Evolutionary conservation across 139 green algal species (phyloP).

Genomic region (Mychonastes homosphaera): DNA sequence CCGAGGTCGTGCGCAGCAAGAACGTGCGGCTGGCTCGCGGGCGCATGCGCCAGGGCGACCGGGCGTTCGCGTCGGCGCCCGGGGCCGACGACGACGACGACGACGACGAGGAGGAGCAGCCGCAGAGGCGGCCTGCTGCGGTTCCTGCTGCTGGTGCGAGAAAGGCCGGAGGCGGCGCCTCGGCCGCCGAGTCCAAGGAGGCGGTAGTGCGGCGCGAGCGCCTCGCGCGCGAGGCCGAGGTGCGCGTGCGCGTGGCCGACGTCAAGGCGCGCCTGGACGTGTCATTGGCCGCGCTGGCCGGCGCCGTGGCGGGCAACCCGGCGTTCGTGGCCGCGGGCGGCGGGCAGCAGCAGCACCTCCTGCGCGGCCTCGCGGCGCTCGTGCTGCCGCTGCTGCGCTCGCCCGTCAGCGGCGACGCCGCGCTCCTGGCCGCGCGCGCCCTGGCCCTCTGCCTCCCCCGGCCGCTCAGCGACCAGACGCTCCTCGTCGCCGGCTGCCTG

Average conservation of each 20-base stretch:
- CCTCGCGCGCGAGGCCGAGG: slow-evolving; percentile 6
- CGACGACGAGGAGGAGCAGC: slow-evolving; percentile 17
- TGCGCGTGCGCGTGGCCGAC: slow-evolving; percentile 36
- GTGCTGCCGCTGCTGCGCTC: slow-evolving; percentile 59
- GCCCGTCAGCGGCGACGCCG: slow-evolving; percentile 45
- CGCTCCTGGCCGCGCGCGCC: slow-evolving; percentile 40
- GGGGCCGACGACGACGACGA: slow-evolving; percentile 19
- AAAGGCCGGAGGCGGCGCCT: neutral
- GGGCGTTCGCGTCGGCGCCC: slow-evolving; percentile 35
- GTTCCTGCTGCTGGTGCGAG: neutral
- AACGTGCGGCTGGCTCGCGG: slow-evolving; percentile 45
- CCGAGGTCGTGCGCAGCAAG: slow-evolving; percentile 41
- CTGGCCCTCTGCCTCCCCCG: slow-evolving; percentile 54
- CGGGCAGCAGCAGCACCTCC: too few relatives aligned
- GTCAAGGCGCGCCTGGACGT: slow-evolving; percentile 44
- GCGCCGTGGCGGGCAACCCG: slow-evolving; percentile 28
- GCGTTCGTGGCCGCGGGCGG: slow-evolving; percentile 27
- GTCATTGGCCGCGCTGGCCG: slow-evolving; percentile 41
- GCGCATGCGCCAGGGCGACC: slow-evolving; percentile 20
- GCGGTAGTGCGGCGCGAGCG: neutral
- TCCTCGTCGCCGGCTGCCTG: slow-evolving; percentile 40
- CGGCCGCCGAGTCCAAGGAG: neutral
- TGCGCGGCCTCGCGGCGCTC: slow-evolving; percentile 44
- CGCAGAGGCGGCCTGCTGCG: neutral
- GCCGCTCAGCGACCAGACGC: slow-evolving; percentile 23